Conservation (phyloP, 768 basidiomycete genomes). For the Coprinopsis marcescibilis region DNA sequence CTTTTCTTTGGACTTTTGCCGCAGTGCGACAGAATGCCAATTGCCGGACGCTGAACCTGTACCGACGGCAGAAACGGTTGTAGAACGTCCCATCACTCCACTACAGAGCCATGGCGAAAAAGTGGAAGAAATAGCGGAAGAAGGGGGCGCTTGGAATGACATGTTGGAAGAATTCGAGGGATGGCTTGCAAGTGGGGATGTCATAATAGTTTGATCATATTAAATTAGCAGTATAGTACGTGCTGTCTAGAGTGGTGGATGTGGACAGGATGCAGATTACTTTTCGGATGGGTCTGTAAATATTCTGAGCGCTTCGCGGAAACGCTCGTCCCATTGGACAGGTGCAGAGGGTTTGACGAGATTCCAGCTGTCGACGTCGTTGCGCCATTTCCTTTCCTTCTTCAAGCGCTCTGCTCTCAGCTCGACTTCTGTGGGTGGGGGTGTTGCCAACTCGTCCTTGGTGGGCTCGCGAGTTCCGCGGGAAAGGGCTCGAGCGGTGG, state of each 20-base stretch:
- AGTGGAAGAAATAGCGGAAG: background rate
- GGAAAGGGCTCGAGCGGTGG: slow-evolving; percentile 68
- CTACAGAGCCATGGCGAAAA: background rate
- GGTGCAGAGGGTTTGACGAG: slow-evolving; percentile 58
- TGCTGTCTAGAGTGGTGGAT: slow-evolving; percentile 8
- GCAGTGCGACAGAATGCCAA: too few species aligned
- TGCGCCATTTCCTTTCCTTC: slow-evolving; percentile 84
- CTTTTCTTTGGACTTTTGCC: too few species aligned
- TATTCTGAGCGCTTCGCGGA: slow-evolving; percentile 52
- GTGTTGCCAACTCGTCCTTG: slow-evolving; percentile 70
- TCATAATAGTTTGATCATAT: slow-evolving; percentile 39
- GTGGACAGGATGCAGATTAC: slow-evolving; percentile 8
- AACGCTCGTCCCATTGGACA: slow-evolving; percentile 76
- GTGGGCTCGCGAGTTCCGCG: slow-evolving; percentile 77
- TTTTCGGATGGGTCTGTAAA: slow-evolving; percentile 37
- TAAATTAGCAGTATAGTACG: background rate
- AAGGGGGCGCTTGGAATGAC: slow-evolving; percentile 24
- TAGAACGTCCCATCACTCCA: background rate
- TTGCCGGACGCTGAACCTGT: background rate
- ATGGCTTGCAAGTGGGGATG: slow-evolving; percentile 62
- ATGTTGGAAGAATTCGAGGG: slow-evolving; percentile 62
- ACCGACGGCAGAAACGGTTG: too few species aligned
- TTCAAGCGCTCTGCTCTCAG: slow-evolving; percentile 81
- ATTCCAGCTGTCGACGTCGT: slow-evolving; percentile 74
- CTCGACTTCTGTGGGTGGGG: slow-evolving; percentile 85